These are phyloP conservation scores for Geotrichum candidum DNA, from an alignment of 1,139 yeast species.

Conservation along the genomic window DNA sequence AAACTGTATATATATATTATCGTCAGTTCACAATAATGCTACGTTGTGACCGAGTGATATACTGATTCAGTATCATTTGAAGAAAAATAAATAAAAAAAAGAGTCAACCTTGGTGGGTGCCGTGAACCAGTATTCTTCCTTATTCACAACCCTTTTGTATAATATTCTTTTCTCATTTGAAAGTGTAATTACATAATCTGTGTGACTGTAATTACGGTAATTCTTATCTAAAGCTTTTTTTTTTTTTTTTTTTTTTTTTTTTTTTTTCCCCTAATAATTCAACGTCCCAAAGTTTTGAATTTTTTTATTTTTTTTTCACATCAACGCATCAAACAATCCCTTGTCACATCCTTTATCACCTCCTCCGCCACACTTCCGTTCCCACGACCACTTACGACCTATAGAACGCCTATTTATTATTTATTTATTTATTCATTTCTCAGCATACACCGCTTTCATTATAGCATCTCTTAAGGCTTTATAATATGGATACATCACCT, in stretches of 20 bases:
- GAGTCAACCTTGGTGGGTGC: too few relatives aligned
- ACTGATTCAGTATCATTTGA: too few relatives aligned
- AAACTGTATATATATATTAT: too few relatives aligned
- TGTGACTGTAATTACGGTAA: background rate
- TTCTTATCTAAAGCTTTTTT: background rate
- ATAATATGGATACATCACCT: constrained; percentile 7
- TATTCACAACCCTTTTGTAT: too few relatives aligned
- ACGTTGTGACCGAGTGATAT: too few relatives aligned
- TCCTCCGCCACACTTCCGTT: background rate
- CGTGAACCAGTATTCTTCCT: too few relatives aligned
- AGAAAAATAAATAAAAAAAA: too few relatives aligned
- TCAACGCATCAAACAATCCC: background rate
- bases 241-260: background rate
- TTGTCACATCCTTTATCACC: background rate
- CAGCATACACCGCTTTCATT: background rate
- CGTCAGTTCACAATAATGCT: too few relatives aligned
- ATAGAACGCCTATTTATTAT: background rate
- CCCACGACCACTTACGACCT: background rate
- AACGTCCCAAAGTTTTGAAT: background rate
- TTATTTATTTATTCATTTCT: background rate
- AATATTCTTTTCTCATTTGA: background rate
- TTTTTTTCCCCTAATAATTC: background rate
- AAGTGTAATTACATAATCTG: background rate
- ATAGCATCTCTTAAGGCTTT: background rate
- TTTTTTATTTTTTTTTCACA: background rate